Evolutionary conservation across 1,139 yeast species (phyloP).

Genomic region (Barnettozyma hawaiiensis): DNA sequence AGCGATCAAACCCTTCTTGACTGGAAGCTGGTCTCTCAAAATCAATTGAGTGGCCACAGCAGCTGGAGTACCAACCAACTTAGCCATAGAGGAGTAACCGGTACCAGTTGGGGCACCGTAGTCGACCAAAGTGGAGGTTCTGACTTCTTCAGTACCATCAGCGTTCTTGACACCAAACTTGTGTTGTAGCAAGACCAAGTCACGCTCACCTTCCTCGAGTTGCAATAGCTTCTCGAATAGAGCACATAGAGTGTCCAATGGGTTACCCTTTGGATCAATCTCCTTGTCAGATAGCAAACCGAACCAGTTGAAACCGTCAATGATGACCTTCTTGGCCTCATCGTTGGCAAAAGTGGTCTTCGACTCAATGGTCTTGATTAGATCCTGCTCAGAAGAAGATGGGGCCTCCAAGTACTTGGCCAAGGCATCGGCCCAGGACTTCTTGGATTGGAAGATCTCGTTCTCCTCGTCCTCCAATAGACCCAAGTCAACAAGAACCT

Average conservation of each 20-base stretch:
- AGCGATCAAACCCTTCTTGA: constrained; percentile 67
- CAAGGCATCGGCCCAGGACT: constrained; percentile 87
- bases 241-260: constrained; percentile 94
- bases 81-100: constrained; percentile 98
- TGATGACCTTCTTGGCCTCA: constrained; percentile 79
- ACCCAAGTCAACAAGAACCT: constrained; percentile 90
- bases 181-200: constrained; percentile 91
- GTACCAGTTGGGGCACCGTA: constrained; percentile 89
- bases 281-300: constrained; percentile 77
- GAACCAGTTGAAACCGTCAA: constrained; percentile 89
- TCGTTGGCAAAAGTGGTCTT: constrained; percentile 77
- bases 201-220: constrained; percentile 93
- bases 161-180: constrained; percentile 97
- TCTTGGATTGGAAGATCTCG: constrained; percentile 51
- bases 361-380: constrained; percentile 66
- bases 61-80: constrained; percentile 96
- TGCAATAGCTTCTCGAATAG: constrained; percentile 95
- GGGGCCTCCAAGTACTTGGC: constrained; percentile 69
- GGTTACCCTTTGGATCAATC: constrained; percentile 86
- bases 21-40: constrained; percentile 62
- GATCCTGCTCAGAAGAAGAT: constrained; percentile 65
- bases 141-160: constrained; percentile 81
- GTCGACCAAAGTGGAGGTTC: constrained; percentile 93
- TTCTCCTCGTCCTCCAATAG: constrained; percentile 74
- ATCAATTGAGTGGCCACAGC: constrained; percentile 92